Evolutionary conservation across 768 basidiomycete genomes (phyloP), one percentile per base, ranked within the genome.

Genomic region (Tulasnella sp.): DNA sequence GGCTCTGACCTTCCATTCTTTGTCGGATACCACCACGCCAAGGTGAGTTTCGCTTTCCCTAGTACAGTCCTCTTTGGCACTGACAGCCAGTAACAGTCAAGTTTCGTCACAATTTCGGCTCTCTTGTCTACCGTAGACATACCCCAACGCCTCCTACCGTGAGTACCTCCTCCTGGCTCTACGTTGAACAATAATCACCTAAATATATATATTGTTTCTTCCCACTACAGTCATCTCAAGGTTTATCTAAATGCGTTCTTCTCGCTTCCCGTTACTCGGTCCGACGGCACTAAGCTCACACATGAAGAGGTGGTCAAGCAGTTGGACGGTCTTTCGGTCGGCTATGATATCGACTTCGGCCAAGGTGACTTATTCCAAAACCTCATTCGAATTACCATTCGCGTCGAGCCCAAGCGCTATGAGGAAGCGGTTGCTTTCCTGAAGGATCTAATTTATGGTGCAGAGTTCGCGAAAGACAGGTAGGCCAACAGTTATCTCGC

Each of bases 301-400:
- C 94, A 96, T 82, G 98, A 99, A 86, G 91, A 97, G 79, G 98
- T 98, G 40, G 90, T 98, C 81, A 93, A 97, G 85, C 90, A 91
- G 81, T 91, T 99, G 1, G 96, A 98, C 83, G 90, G 96, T 85
- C 93, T 94, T 83, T 98, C 98, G 0, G 95, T 99, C 37, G 91
- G 91, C 2, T 98, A 98, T 84, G 93, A 93, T 79, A 90, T 90
- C 79, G 89, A 88, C 37, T 88, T 95, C 11, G 95, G 95, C 20
- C 84, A 92, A 81, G 88, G 89, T 24, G 88, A 88, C 76, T 84
- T 87, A n/a, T 96, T 97, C 84, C 87, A 91, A 7, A 96, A 99
- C 83, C 89, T 89, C 28, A 85, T 95, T 76, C 90, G 92, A 20
- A 87, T 98, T 79, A 90, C 88, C 82, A 90, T 99, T 86, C 95